phyloP scores from a whole-genome alignment of 2,329 filamentous ascomycete genomes.

The Fusarium anguioides region DNA sequence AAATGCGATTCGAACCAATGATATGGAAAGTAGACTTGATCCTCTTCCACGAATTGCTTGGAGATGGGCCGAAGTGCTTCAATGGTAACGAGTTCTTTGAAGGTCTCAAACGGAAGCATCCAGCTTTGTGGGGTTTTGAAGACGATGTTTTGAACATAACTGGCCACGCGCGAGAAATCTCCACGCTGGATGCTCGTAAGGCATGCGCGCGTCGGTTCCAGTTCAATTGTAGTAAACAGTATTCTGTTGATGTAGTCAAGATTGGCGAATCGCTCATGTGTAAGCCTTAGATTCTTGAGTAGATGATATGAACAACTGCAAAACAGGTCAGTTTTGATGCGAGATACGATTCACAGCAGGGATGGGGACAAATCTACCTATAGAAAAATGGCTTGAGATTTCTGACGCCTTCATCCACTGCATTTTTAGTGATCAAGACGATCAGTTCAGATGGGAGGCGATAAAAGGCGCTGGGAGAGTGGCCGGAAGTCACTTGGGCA shows the following conservation, averaged over 20 bases:
- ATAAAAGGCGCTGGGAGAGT: background rate
- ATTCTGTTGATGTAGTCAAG: conserved; percentile 4
- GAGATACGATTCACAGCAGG: background rate
- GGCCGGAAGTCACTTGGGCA: background rate
- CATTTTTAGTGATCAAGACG: background rate
- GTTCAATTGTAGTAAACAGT: background rate
- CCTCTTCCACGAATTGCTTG: background rate
- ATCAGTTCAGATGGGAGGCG: background rate
- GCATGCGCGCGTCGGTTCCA: background rate
- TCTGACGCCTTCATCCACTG: background rate
- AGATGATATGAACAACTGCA: background rate
- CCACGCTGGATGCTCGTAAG: background rate
- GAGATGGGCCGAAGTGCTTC: background rate
- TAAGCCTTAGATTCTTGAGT: background rate
- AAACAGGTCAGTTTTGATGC: background rate
- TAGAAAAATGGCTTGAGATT: background rate
- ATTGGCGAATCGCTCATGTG: background rate
- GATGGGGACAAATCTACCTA: background rate
- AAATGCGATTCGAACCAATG: background rate
- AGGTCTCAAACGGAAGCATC: background rate
- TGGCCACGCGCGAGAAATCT: background rate
- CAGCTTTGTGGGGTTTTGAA: conserved; percentile 1
- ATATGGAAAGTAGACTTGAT: background rate
- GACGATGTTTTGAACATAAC: background rate
- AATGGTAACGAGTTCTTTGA: background rate